These are phyloP conservation scores for Cynara cardunculus DNA, from an alignment of 129 eudicot genomes.

Conservation along the genomic window DNA sequence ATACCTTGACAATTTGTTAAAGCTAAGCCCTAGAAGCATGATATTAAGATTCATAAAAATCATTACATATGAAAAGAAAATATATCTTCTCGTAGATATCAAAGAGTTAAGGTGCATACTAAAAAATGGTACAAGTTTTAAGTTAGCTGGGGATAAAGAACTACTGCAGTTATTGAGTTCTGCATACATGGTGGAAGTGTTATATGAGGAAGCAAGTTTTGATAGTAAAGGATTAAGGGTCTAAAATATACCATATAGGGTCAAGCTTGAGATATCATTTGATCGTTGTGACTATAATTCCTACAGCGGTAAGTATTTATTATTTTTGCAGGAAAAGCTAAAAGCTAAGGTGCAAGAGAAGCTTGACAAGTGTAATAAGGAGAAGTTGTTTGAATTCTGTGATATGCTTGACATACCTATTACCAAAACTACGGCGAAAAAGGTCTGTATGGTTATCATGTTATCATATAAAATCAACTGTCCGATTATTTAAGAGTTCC, in stretches of 20 bases:
- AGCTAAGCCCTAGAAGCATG: constrained; percentile 1
- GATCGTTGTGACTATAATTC: neutral
- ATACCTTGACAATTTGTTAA: neutral
- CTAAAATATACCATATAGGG: neutral
- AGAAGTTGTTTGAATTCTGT: constrained; percentile 78
- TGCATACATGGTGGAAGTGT: neutral
- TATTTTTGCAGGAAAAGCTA: constrained; percentile 73
- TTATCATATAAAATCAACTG: neutral
- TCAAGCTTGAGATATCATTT: neutral
- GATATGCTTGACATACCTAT: constrained; percentile 76
- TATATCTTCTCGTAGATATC: neutral
- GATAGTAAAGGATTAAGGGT: neutral
- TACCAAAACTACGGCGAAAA: constrained; percentile 50
- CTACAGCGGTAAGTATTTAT: neutral
- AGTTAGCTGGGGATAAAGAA: neutral
- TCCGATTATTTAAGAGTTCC: constrained; percentile 1
- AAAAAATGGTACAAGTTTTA: neutral
- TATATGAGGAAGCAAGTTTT: neutral
- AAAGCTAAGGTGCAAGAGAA: constrained; percentile 71
- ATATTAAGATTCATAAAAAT: neutral
- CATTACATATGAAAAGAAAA: neutral
- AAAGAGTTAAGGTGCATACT: neutral
- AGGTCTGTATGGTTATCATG: constrained; percentile 50
- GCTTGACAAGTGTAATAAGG: constrained; percentile 76
- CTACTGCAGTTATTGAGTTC: neutral